These are phyloP conservation scores for Colletotrichum spinosum DNA, from an alignment of 2,329 filamentous ascomycete species.

Conservation along the genomic window DNA sequence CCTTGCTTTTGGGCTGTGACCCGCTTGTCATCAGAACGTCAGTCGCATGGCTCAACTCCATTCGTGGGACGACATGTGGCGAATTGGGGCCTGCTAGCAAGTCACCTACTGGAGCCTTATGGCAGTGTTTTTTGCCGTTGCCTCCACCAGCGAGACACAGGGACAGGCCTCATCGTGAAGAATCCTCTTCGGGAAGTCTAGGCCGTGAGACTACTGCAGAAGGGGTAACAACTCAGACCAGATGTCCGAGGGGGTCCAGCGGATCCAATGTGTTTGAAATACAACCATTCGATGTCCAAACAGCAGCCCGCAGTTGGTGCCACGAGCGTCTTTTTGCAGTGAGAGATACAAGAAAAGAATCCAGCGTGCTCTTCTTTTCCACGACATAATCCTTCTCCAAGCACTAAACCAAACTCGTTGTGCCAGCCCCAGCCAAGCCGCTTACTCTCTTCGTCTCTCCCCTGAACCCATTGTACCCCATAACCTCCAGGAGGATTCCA, in stretches of 20 bases:
- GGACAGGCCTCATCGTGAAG: constrained; percentile 12
- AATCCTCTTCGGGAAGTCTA: constrained; percentile 10
- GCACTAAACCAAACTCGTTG: constrained; percentile 5
- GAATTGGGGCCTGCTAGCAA: neutral
- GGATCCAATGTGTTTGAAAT: constrained; percentile 21
- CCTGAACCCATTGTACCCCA: constrained; percentile 9
- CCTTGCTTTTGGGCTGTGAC: neutral
- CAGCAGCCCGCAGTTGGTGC: constrained; percentile 16
- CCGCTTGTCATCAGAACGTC: constrained; percentile 19
- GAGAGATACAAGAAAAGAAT: constrained; percentile 19
- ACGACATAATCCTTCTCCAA: neutral
- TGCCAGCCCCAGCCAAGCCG: constrained; percentile 21
- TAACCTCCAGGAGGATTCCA: neutral
- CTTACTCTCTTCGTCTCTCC: neutral
- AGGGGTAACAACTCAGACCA: constrained; percentile 4
- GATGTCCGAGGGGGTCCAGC: constrained; percentile 2
- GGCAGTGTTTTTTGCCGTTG: neutral
- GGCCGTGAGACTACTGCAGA: constrained; percentile 12
- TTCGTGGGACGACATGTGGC: constrained; percentile 4
- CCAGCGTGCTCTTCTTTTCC: constrained; percentile 1
- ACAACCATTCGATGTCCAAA: constrained; percentile 21
- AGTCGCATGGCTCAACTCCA: constrained; percentile 5
- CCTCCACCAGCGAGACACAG: constrained; percentile 8
- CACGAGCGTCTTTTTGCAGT: constrained; percentile 18
- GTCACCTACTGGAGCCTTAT: neutral